Evolutionary conservation across 208 protist species (phyloP), one percentile per base, ranked within the genome.

Genomic region (Vickermania ingenoplastis): DNA sequence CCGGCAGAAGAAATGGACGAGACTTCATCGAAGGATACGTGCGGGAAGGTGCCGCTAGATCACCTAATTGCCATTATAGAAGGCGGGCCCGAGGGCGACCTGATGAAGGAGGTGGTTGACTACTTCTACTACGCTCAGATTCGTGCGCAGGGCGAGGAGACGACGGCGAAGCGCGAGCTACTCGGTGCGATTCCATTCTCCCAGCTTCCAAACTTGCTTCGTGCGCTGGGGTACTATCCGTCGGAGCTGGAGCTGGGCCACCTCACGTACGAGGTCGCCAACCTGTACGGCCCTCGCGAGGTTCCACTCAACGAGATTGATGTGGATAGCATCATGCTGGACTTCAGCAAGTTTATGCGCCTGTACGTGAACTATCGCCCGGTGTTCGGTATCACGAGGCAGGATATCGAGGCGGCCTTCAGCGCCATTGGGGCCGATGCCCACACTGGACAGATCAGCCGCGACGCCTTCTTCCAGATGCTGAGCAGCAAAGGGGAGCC

Each of bases 41-140:
- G 41, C n/a, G 78, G 68, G 14, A 7, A 45, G 7, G 82, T 92
- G 1, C 86, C 86, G 30, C 67, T 96, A 28, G 87, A 89, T 45
- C 90, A 96, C 55, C 86, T 96, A 23, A 71, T 94, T 41, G 66
- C 70, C 58, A 73, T 86, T 21, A 77, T 98, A n/a, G 91, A 97
- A 63, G 95, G 95, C 48, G 95, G 94, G 3, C 59, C 62, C 17
- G 77, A 93, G 0, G 94, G 94, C 1, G 65, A 82, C 30, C 70
- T 97, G 53, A 95, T 96, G 86, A 73, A 91, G 67, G 92, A 98
- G 61, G 91, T 98, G 57, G 73, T 95, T 41, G 91, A 98, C 65
- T 97, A 97, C 78, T 98, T 98, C 67, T 97, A 97, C 83, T 98
- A 98, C 76, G 95, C 95, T 1, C 95, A 97, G 63, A 95, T 97